A percentile compares a stretch with the other conserved stretches of the same genome.
Evolutionary conservation across 306 rosid species (phyloP).

Genomic region (Arachis hypogaea): DNA sequence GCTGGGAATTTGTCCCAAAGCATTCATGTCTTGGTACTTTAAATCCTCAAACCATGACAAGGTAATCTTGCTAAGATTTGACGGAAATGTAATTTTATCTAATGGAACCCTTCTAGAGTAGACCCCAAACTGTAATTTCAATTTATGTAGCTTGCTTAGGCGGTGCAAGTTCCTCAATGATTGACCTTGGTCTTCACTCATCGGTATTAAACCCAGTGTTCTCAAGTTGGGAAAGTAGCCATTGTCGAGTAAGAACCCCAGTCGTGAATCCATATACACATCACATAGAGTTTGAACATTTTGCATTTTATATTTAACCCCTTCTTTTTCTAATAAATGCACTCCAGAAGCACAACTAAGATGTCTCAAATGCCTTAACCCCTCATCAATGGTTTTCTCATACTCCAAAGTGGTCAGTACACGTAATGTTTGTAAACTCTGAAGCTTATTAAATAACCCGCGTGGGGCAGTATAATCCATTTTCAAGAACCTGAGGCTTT

Average conservation of each 20-base stretch:
- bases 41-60: not conserved
- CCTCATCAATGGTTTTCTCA: not conserved
- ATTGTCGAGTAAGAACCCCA: not conserved
- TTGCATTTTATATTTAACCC: not conserved
- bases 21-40: not conserved
- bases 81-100: not conserved
- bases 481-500: slow-evolving; percentile 6
- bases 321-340: not conserved
- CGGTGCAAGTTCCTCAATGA: not conserved
- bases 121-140: not conserved
- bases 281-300: not conserved
- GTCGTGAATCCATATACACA: not conserved
- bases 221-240: slow-evolving; percentile 3
- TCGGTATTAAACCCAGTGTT: slow-evolving; percentile 1
- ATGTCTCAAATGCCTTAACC: slow-evolving; percentile 5
- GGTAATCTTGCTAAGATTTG: slow-evolving; percentile 9
- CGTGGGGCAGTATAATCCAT: fast-evolving
- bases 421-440: slow-evolving; percentile 5
- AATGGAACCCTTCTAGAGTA: not conserved
- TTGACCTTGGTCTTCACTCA: not conserved
- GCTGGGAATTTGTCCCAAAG: not conserved
- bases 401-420: fast-evolving
- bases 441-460: not conserved
- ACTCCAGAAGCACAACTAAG: not conserved
- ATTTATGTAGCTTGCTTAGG: not conserved